Evolutionary conservation across 2,329 filamentous ascomycete genomes (phyloP), one percentile per base, ranked within the genome.

Genomic region (Exophiala sp.): DNA sequence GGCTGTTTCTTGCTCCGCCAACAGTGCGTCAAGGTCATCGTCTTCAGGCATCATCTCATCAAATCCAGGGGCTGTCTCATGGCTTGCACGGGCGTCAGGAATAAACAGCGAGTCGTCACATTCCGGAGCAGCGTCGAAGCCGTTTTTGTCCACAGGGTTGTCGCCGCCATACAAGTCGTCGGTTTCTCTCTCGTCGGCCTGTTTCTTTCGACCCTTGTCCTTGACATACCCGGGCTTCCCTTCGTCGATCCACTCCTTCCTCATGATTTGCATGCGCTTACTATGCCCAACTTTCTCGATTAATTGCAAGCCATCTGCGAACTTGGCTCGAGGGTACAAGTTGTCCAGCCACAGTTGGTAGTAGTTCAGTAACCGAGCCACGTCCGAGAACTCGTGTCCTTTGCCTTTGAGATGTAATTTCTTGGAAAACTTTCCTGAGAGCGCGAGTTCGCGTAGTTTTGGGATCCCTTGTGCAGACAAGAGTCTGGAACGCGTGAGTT

Each of bases 311-410:
- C 86, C 93, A 63, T 98, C 93, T 41, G 86, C 79, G 63, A 98
- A 98, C 63, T 89, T 91, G 3, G 91, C 93, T 63, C 94, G 89
- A 10, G 93, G 93, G 63, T 90, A 98, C 10, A 98, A 75, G 63
- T 96, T 89, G 68, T 98, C 91, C 1, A 98, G 84, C 93, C 93
- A 98, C 48, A 95, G 70, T 66, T 97, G 93, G 65, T 97, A 98
- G 65, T 94, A 87, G 19, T 86, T 88, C 41, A 98, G 76, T 19
- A 98, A 77, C 13, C 83, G 81, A 0, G 83, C 79, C 9, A 89
- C 81, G 64, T 98, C 93, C 14, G 85, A 83, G 68, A 93, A 97
- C 83, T 98, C 93, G 65, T 97, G 88, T 0, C 90, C 91, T 68
- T 95, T 97, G 43, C 93, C 93, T 65, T 91, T 94, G 60, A 96